phyloP scores from a whole-genome alignment of 495 filamentous ascomycete genomes.

The Pyronema domesticum region DNA sequence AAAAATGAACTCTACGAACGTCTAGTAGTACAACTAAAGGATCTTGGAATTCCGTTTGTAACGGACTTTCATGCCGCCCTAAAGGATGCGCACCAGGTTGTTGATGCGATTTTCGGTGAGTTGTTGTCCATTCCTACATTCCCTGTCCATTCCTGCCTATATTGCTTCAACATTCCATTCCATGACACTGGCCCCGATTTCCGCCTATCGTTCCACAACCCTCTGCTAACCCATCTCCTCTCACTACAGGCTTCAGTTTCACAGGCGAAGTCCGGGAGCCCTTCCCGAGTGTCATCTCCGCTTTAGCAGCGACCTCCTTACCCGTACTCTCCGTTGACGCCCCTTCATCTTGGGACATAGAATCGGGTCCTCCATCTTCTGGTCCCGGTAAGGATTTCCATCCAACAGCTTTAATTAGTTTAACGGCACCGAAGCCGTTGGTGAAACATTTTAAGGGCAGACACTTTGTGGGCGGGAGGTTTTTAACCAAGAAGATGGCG shows the following conservation, averaged over 20 bases:
- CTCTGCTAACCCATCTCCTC: slow-evolving; percentile 4
- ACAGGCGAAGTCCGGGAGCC: slow-evolving; percentile 81
- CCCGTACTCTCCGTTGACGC: slow-evolving; percentile 81
- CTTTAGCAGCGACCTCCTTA: slow-evolving; percentile 49
- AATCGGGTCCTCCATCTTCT: slow-evolving; percentile 56
- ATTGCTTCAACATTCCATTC: too few relatives aligned
- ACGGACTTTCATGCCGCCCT: slow-evolving; percentile 56
- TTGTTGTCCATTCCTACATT: slow-evolving; percentile 1
- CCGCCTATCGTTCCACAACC: neutral
- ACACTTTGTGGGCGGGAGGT: slow-evolving; percentile 79
- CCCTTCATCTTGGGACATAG: slow-evolving; percentile 85
- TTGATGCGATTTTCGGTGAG: slow-evolving; percentile 85
- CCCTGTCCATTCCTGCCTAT: neutral
- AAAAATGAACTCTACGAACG: slow-evolving; percentile 86
- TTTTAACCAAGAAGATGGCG: slow-evolving; percentile 59
- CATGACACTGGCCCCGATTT: too few relatives aligned
- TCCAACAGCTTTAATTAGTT: slow-evolving; percentile 59
- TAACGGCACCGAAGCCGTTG: slow-evolving; percentile 91
- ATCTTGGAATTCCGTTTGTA: slow-evolving; percentile 70
- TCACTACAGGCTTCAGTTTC: slow-evolving; percentile 63
- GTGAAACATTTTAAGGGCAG: slow-evolving; percentile 63
- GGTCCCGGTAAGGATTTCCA: slow-evolving; percentile 67
- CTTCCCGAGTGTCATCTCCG: slow-evolving; percentile 61
- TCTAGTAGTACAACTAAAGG: slow-evolving; percentile 61
- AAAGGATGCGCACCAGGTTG: slow-evolving; percentile 51